Percentiles rank a stretch among this genome's conserved stretches.
These are phyloP conservation scores for Entonaema liquescens DNA, from an alignment of 495 filamentous ascomycete genomes.

Conservation along the genomic window DNA sequence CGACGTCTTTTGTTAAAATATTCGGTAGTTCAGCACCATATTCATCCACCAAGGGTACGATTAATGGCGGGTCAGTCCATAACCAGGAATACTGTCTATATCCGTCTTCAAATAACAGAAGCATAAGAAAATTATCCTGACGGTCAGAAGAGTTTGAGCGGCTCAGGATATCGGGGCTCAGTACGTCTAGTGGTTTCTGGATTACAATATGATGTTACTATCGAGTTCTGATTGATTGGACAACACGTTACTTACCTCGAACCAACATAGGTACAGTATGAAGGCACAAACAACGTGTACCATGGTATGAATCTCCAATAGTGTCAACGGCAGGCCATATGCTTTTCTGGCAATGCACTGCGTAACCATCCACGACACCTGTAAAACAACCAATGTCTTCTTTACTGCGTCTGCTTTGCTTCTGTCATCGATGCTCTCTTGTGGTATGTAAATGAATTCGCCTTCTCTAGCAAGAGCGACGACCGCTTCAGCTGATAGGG, in stretches of 20 bases:
- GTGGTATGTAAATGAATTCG: neutral
- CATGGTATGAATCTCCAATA: slow-evolving; percentile 7
- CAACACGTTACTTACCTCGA: neutral
- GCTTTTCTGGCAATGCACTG: neutral
- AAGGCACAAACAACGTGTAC: neutral
- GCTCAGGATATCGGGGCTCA: neutral
- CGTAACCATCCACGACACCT: neutral
- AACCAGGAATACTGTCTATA: neutral
- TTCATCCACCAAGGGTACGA: neutral
- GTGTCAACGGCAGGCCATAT: neutral
- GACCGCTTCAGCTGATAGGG: neutral
- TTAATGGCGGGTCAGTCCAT: no score
- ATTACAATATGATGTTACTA: neutral
- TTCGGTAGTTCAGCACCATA: neutral
- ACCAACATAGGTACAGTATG: neutral
- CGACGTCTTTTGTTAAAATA: neutral
- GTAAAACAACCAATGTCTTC: neutral
- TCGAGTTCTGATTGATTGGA: no score
- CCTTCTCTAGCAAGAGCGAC: neutral
- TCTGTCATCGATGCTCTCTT: neutral
- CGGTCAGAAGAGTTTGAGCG: neutral
- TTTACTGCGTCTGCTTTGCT: neutral
- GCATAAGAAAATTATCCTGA: neutral
- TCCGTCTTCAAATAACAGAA: neutral
- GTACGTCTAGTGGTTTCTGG: slow-evolving; percentile 2